phyloP scores from a whole-genome alignment of 83 land plant species.

The Picea engelmannii region DNA sequence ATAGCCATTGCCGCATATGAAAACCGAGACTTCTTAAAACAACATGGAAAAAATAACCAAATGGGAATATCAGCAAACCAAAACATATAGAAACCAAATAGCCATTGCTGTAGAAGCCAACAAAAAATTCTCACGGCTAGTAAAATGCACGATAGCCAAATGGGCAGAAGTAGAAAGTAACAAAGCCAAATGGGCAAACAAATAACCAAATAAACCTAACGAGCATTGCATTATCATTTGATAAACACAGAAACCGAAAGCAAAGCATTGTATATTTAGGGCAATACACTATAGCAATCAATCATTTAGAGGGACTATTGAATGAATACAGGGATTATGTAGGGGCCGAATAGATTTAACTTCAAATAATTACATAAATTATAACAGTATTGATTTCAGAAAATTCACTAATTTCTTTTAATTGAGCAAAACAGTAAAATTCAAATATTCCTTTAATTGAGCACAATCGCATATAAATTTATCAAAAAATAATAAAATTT shows the following conservation, averaged over 20 bases:
- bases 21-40: neutral
- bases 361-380: no score
- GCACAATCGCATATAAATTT: no score
- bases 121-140: neutral
- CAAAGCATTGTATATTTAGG: no score
- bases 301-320: no score
- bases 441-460: no score
- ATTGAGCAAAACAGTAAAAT: no score
- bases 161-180: neutral
- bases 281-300: no score
- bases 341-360: no score
- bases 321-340: neutral
- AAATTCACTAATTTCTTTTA: no score
- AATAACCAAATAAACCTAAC: neutral
- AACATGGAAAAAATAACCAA: neutral
- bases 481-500: no score
- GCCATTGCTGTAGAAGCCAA: neutral
- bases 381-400: no score
- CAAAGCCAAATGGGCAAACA: neutral
- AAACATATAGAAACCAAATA: neutral
- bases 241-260: neutral
- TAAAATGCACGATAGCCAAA: neutral
- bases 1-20: neutral
- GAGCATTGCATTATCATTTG: neutral
- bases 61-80: neutral